Conservation (phyloP, 2,329 filamentous ascomycete genomes). For the Orbilia ellipsospora region DNA sequence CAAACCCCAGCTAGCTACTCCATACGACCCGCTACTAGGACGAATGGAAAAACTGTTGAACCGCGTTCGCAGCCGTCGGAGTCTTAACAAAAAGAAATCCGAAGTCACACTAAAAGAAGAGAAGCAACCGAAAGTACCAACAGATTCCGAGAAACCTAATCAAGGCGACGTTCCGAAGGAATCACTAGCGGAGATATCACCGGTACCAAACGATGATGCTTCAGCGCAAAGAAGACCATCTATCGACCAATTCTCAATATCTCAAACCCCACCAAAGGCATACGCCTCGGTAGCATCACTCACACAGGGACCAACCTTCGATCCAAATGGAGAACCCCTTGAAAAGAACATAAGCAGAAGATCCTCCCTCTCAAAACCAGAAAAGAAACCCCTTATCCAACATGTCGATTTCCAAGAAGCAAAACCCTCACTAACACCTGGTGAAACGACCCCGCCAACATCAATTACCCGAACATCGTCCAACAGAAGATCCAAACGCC, state of each 20-base stretch:
- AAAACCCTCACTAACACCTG: neutral
- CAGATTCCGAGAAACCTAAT: neutral
- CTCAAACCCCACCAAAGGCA: slow-evolving; percentile 27
- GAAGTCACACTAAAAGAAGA: slow-evolving; percentile 1
- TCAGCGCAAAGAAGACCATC: slow-evolving; percentile 1
- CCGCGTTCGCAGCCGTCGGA: slow-evolving; percentile 20
- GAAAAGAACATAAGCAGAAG: slow-evolving; percentile 20
- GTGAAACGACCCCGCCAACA: slow-evolving; percentile 8
- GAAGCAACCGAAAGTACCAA: slow-evolving; percentile 1
- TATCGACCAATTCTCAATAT: slow-evolving; percentile 37
- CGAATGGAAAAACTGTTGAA: slow-evolving; percentile 40
- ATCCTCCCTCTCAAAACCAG: slow-evolving; percentile 31
- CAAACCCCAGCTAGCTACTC: neutral
- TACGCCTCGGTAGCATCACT: slow-evolving; percentile 36
- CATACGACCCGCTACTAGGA: slow-evolving; percentile 9
- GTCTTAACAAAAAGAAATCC: slow-evolving; percentile 21
- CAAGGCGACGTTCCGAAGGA: neutral
- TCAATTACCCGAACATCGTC: slow-evolving; percentile 11
- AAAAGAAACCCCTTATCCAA: slow-evolving; percentile 30
- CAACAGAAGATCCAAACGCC: slow-evolving; percentile 14
- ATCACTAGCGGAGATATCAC: neutral
- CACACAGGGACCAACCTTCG: slow-evolving; percentile 7
- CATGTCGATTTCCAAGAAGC: slow-evolving; percentile 45
- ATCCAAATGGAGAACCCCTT: neutral
- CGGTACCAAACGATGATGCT: neutral